Conservation (phyloP, 108 stramenopile genomes). For the Conticribra weissflogii region DNA sequence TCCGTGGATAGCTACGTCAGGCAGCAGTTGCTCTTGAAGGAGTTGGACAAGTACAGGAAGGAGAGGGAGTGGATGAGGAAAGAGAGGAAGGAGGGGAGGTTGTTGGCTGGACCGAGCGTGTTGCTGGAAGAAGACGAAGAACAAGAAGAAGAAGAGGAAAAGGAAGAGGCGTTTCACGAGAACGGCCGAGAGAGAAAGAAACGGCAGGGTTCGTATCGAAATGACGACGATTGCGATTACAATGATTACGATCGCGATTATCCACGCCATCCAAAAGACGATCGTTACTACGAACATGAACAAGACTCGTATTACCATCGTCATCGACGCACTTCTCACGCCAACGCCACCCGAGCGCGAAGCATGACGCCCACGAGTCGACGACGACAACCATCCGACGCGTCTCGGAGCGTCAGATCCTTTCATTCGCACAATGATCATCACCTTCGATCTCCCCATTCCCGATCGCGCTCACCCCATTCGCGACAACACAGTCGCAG, state of each 20-base stretch:
- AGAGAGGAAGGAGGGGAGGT: not conserved
- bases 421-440: too few species aligned
- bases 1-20: slow-evolving; percentile 30
- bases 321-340: too few species aligned
- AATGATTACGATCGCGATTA: not conserved
- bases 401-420: too few species aligned
- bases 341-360: too few species aligned
- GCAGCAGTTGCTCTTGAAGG: slow-evolving; percentile 19
- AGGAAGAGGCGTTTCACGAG: not conserved
- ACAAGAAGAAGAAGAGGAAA: not conserved
- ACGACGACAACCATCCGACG: too few species aligned
- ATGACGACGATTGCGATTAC: not conserved
- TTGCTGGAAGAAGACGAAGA: not conserved
- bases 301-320: too few species aligned
- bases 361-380: too few species aligned
- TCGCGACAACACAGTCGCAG: not conserved
- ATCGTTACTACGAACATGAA: not conserved
- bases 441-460: too few species aligned
- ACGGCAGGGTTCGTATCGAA: not conserved
- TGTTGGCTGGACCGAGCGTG: not conserved
- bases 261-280: not conserved
- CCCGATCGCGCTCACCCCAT: too few species aligned
- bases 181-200: not conserved
- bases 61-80: not conserved
- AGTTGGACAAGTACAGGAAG: slow-evolving; percentile 5